Evolutionary conservation across 805 yeast species (phyloP).

Genomic region (Zygosaccharomyces siamensis): DNA sequence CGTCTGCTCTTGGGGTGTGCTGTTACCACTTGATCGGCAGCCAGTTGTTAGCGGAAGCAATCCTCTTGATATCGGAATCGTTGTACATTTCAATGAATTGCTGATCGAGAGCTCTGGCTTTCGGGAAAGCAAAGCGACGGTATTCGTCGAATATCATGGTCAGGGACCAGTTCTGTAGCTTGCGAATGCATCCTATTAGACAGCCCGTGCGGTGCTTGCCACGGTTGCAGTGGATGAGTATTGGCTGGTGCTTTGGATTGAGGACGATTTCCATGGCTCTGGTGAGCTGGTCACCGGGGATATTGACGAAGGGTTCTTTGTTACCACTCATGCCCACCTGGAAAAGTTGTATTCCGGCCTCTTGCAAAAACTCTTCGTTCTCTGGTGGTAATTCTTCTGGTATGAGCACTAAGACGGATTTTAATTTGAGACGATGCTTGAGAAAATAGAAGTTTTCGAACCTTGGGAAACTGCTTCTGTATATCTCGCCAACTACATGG

Average conservation of each 20-base stretch:
- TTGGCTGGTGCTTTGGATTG: conserved; percentile 85
- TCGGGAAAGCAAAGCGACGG: conserved; percentile 89
- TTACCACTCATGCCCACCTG: conserved; percentile 95
- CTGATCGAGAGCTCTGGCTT: conserved; percentile 91
- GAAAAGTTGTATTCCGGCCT: conserved; percentile 60
- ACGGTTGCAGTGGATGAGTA: conserved; percentile 89
- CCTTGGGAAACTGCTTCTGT: conserved; percentile 86
- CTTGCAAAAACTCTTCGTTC: conserved; percentile 57
- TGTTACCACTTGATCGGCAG: conserved; percentile 64
- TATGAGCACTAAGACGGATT: conserved; percentile 74
- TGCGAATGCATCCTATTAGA: conserved; percentile 83
- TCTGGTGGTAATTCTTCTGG: conserved; percentile 89
- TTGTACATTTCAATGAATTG: conserved; percentile 91
- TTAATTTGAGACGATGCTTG: conserved; percentile 50
- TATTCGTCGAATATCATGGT: conserved; percentile 95
- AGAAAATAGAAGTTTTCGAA: conserved; percentile 75
- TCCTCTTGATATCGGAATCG: conserved; percentile 52
- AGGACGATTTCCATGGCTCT: conserved; percentile 76
- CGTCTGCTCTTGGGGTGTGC: not conserved
- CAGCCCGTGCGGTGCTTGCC: conserved; percentile 98
- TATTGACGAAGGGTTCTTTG: conserved; percentile 88
- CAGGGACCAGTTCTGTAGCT: conserved; percentile 87
- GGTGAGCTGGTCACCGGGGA: conserved; percentile 61
- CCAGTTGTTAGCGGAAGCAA: conserved; percentile 51
- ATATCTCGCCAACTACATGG: conserved; percentile 70